Percentiles rank a stretch among this genome's conserved stretches.
phyloP scores from a whole-genome alignment of 2,329 filamentous ascomycete genomes.

The Venturia carpophila region DNA sequence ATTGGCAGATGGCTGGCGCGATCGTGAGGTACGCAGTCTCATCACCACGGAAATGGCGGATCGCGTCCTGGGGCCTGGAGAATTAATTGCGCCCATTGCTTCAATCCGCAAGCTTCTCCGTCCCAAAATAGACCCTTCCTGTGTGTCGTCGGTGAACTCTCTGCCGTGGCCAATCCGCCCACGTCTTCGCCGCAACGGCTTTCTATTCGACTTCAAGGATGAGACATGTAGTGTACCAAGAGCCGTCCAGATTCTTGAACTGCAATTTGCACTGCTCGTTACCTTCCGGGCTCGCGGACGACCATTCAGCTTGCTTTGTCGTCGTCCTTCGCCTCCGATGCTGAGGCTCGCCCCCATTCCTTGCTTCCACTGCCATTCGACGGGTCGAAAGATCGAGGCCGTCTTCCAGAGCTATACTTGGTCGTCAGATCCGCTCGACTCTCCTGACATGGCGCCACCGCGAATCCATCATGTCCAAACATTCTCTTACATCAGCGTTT shows the following conservation, averaged over 20 bases:
- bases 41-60: not conserved
- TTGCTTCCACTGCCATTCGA: slow-evolving; percentile 3
- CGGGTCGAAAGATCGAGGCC: slow-evolving; percentile 1
- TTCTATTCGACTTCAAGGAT: slow-evolving; percentile 12
- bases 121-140: not conserved
- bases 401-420: not conserved
- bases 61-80: not conserved
- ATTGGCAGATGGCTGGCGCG: not conserved
- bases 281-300: not conserved
- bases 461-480: not conserved
- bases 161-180: slow-evolving; percentile 6
- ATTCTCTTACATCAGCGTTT: slow-evolving; percentile 29
- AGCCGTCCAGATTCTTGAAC: not conserved
- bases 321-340: slow-evolving; percentile 8
- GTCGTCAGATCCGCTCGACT: slow-evolving; percentile 2
- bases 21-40: not conserved
- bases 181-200: slow-evolving; percentile 10
- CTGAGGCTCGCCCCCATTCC: slow-evolving; percentile 2
- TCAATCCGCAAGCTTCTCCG: slow-evolving; percentile 5
- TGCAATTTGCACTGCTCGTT: slow-evolving; percentile 9
- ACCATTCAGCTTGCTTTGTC: not conserved
- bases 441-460: slow-evolving; percentile 6
- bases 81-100: not conserved
- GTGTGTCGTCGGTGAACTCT: not conserved
- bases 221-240: slow-evolving; percentile 15